phyloP scores from a whole-genome alignment of 208 protist species.

The Wallacemonas sp. region DNA sequence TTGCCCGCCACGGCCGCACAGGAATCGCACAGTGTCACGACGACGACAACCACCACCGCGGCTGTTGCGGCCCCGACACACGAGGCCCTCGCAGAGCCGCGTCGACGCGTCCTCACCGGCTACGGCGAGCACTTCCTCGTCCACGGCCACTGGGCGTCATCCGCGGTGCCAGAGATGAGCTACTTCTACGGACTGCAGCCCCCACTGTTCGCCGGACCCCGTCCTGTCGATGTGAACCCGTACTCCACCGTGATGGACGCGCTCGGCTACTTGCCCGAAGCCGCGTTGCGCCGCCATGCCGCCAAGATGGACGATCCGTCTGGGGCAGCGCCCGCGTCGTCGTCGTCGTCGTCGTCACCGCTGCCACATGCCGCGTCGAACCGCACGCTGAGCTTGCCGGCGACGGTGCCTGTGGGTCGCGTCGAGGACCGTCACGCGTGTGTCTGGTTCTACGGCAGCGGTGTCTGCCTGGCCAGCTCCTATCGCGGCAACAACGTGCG shows the following conservation, averaged over 20 bases:
- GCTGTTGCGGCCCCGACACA: neutral
- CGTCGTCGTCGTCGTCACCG: neutral
- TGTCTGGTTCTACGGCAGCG: constrained; percentile 68
- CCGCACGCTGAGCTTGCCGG: neutral
- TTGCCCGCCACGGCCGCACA: neutral
- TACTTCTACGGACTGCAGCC: constrained; percentile 16
- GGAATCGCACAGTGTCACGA: neutral
- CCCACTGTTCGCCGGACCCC: neutral
- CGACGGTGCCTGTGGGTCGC: constrained; percentile 27
- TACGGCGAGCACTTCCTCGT: constrained; percentile 30
- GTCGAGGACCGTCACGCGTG: constrained; percentile 22
- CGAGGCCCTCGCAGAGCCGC: neutral
- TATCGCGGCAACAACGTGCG: constrained; percentile 66
- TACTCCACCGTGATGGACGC: constrained; percentile 13
- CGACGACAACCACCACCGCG: neutral
- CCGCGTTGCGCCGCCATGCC: neutral
- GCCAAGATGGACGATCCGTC: neutral
- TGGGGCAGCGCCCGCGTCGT: neutral
- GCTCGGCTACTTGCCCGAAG: constrained; percentile 8
- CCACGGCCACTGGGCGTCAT: neutral
- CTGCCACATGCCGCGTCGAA: neutral
- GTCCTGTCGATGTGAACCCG: constrained; percentile 7
- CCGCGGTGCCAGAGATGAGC: neutral
- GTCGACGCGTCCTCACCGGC: constrained; percentile 31
- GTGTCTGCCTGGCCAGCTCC: constrained; percentile 49